Evolutionary conservation across 345 rosid genomes (phyloP), one percentile per base, ranked within the genome.

Genomic region (Xanthoceras sorbifolium): DNA sequence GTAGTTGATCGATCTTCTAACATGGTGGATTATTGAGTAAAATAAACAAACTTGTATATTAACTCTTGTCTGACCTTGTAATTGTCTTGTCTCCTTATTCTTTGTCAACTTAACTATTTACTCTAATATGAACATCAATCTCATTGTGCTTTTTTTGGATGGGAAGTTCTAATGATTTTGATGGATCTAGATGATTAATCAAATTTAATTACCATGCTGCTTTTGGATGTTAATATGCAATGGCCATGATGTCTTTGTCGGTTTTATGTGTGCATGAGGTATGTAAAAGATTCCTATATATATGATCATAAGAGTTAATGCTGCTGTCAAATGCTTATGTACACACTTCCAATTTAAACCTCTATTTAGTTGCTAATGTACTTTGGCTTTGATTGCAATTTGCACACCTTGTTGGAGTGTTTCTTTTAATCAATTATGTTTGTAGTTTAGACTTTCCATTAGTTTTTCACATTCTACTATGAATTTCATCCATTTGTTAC

Each of bases 401-500:
- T 38, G 46, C 69, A 65, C 44, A 17, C 23, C 25, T 65, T 36
- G 3, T 65, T 10, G 26, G 15, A n/a, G 28, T 20, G 44, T 36
- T 65, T 65, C 17, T 20, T 2, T 10, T 66, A 23, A 66, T 36
- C 69, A 34, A 38, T 66, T n/a, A 5, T 66, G 69, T 38, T 36
- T 12, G 38, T n/a, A 38, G 17, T 20, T n/a, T 36, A 66, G 10
- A 64, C 7, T 17, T 15, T 31, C 9, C 18, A n/a, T 66, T 66
- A 36, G 14, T 22, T 36, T 38, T 3, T 55, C 61, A 65, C 61
- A 65, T 65, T 66, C 14, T n/a, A 66, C 69, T 38, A 2, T 20
- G 29, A 66, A 66, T 38, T 65, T 65, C 61, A 55, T 22, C 69
- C 69, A n/a, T 52, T 22, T 55, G 61, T 48, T 48, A 15, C n/a